phyloP scores from a whole-genome alignment of 768 basidiomycete species.

The Phlegmacium glaucopus region DNA sequence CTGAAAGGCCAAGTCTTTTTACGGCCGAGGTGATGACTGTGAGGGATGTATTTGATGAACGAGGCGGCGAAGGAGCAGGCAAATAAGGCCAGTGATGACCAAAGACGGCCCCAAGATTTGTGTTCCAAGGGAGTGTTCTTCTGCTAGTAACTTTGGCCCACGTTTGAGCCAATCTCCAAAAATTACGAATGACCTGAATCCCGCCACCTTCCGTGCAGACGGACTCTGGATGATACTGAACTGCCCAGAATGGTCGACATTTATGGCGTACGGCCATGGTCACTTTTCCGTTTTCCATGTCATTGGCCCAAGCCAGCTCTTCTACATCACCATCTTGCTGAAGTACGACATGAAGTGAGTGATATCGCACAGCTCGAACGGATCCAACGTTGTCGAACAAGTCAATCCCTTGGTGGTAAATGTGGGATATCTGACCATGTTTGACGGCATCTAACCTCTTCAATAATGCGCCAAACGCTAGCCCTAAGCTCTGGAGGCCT shows the following conservation, averaged over 20 bases:
- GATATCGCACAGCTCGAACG: conserved; percentile 71
- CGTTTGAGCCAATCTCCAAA: conserved; percentile 62
- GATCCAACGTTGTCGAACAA: conserved; percentile 57
- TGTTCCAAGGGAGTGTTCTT: conserved; percentile 38
- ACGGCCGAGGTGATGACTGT: conserved; percentile 34
- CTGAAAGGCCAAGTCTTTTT: conserved; percentile 37
- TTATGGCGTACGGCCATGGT: conserved; percentile 73
- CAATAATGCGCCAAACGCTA: conserved; percentile 62
- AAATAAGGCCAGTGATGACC: conserved; percentile 59
- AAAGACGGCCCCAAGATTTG: conserved; percentile 30
- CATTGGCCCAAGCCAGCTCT: conserved; percentile 70
- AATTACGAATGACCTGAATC: conserved; percentile 64
- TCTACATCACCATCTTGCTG: conserved; percentile 47
- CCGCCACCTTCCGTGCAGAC: conserved; percentile 70
- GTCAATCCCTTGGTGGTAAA: conserved; percentile 55
- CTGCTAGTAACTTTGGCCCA: conserved; percentile 49
- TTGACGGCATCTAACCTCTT: conserved; percentile 65
- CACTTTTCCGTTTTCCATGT: conserved; percentile 63
- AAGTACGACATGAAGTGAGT: conserved; percentile 68
- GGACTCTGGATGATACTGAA: conserved; percentile 89
- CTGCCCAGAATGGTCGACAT: conserved; percentile 75
- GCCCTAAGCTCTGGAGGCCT: conserved; percentile 72
- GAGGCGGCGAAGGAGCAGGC: conserved; percentile 21
- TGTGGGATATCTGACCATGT: conserved; percentile 69
- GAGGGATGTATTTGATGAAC: conserved; percentile 16